Conservation (phyloP, 306 rosid species). For the Inga laurina region DNA sequence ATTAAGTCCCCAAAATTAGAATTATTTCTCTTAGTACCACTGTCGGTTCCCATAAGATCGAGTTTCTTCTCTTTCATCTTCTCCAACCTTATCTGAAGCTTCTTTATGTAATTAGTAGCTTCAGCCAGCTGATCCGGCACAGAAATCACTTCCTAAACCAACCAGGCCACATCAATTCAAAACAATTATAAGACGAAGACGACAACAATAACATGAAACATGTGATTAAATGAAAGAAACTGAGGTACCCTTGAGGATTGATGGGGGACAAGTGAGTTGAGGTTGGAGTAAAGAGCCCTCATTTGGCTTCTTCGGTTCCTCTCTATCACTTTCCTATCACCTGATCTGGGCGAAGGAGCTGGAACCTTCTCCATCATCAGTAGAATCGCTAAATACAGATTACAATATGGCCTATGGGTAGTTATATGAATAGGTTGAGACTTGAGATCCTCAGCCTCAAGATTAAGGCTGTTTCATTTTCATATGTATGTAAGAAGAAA, state of each 20-base stretch:
- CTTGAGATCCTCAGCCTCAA: background rate
- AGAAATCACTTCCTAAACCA: constrained; percentile 45
- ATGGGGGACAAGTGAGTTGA: constrained; percentile 53
- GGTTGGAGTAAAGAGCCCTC: constrained; percentile 58
- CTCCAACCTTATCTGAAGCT: constrained; percentile 54
- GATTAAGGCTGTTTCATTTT: background rate
- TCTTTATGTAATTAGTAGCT: constrained; percentile 59
- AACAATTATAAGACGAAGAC: background rate
- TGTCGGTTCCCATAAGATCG: constrained; percentile 29
- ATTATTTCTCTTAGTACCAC: background rate
- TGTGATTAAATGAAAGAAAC: background rate
- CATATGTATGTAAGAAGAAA: background rate
- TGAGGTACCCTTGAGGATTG: constrained; percentile 40
- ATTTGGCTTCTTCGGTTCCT: constrained; percentile 62
- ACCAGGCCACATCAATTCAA: background rate
- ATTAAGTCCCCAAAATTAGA: background rate
- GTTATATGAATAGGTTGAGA: background rate
- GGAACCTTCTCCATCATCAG: constrained; percentile 50
- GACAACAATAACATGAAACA: background rate
- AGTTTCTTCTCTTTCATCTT: constrained; percentile 55
- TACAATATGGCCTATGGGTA: background rate
- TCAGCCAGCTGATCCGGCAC: constrained; percentile 54
- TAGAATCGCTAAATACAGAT: background rate
- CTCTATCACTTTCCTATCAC: constrained; percentile 66
- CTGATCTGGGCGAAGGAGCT: constrained; percentile 39